phyloP scores from a whole-genome alignment of 768 basidiomycete species.

The Tulasnella calospora region DNA sequence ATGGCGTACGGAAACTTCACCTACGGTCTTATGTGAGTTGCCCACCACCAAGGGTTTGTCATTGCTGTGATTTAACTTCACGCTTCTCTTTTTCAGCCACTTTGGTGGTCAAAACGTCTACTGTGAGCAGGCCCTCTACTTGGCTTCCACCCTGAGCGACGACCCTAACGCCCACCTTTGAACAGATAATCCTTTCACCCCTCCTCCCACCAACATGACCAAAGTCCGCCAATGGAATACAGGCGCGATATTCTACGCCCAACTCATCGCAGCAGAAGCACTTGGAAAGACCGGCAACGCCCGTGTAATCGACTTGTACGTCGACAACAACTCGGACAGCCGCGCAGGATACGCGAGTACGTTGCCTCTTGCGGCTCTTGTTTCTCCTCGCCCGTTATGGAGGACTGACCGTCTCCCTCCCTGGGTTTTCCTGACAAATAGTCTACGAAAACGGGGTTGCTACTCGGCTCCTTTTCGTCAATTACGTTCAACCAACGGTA shows the following conservation, averaged over 20 bases:
- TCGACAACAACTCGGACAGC: background rate
- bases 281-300: conserved; percentile 18
- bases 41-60: conserved; percentile 34
- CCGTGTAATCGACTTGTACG: background rate
- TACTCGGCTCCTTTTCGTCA: conserved; percentile 18
- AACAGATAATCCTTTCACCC: conserved; percentile 16
- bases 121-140: background rate
- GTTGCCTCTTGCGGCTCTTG: background rate
- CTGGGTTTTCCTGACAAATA: background rate
- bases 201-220: conserved; percentile 8
- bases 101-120: conserved; percentile 28
- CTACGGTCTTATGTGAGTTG: conserved; percentile 26
- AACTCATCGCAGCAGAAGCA: conserved; percentile 4
- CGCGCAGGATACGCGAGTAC: conserved; percentile 11
- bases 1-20: conserved; percentile 51
- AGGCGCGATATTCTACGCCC: conserved; percentile 12
- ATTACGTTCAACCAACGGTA: conserved; percentile 39
- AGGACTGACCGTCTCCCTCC: background rate
- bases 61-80: conserved; percentile 28
- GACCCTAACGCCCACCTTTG: background rate
- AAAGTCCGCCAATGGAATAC: background rate
- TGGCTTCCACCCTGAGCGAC: background rate
- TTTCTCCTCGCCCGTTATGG: background rate
- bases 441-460: conserved; percentile 19
- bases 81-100: conserved; percentile 38